These are phyloP conservation scores for Amphirosellinia nigrospora DNA, from an alignment of 495 filamentous ascomycete genomes.

Conservation along the genomic window DNA sequence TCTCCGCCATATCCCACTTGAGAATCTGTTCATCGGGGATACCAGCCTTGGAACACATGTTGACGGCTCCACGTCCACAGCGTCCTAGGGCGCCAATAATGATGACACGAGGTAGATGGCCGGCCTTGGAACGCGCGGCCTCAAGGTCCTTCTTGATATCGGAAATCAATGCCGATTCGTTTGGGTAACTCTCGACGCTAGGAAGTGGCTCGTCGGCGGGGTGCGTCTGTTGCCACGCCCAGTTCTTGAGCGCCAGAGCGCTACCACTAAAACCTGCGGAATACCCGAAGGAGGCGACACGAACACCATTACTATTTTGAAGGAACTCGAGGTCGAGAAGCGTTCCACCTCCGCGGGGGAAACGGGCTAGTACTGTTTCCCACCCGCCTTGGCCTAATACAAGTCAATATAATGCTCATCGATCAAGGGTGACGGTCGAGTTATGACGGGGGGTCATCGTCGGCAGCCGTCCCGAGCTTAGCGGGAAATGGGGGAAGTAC, in stretches of 20 bases:
- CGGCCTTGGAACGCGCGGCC: conserved; percentile 55
- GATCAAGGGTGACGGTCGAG: background rate
- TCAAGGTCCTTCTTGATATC: conserved; percentile 73
- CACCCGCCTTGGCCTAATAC: conserved; percentile 72
- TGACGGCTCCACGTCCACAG: conserved; percentile 85
- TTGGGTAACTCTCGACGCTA: conserved; percentile 74
- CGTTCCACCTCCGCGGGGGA: conserved; percentile 79
- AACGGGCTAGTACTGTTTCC: conserved; percentile 80
- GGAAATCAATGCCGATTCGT: conserved; percentile 72
- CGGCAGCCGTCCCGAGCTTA: background rate
- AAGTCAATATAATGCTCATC: conserved; percentile 15
- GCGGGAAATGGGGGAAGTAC: too few relatives aligned
- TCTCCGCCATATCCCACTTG: conserved; percentile 95
- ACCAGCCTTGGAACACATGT: conserved; percentile 77
- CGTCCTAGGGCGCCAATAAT: conserved; percentile 77
- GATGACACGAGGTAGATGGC: conserved; percentile 58
- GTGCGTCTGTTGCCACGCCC: conserved; percentile 86
- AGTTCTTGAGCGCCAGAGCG: conserved; percentile 81
- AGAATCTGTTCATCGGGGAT: conserved; percentile 75
- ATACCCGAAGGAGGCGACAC: conserved; percentile 79
- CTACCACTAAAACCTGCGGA: conserved; percentile 83
- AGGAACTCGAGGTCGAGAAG: conserved; percentile 93
- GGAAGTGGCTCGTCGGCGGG: conserved; percentile 66
- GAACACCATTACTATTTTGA: conserved; percentile 74
- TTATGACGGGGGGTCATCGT: background rate